These are phyloP conservation scores for Artomyces pyxidatus DNA, from an alignment of 768 basidiomycete species.

Conservation along the genomic window DNA sequence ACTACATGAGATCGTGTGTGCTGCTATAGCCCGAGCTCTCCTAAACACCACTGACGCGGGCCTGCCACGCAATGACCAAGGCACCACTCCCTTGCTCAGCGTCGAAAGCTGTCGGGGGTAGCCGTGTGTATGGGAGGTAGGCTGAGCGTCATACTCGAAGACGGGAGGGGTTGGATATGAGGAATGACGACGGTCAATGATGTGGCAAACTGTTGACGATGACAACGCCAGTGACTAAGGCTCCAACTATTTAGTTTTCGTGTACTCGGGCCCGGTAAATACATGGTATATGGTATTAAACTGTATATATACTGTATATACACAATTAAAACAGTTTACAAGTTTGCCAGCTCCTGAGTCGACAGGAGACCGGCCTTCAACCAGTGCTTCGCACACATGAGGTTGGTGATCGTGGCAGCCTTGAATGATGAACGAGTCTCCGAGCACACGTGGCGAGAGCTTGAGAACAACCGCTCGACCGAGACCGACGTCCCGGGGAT, in stretches of 20 bases:
- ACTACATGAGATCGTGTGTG: too few relatives aligned
- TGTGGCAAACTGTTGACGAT: too few relatives aligned
- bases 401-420: conserved; percentile 4
- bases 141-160: too few relatives aligned
- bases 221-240: too few relatives aligned
- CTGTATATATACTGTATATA: not conserved
- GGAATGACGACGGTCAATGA: too few relatives aligned
- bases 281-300: not conserved
- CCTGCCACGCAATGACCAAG: too few relatives aligned
- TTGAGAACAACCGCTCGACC: conserved; percentile 26
- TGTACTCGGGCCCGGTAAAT: not conserved
- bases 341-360: not conserved
- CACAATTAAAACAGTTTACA: not conserved
- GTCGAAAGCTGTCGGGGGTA: too few relatives aligned
- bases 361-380: not conserved
- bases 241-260: not conserved
- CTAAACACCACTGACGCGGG: too few relatives aligned
- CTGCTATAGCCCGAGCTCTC: too few relatives aligned
- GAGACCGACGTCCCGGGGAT: conserved; percentile 28
- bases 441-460: conserved; percentile 24
- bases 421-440: conserved; percentile 24
- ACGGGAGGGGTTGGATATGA: too few relatives aligned
- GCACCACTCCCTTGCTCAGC: too few relatives aligned
- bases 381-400: not conserved
- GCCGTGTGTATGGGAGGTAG: too few relatives aligned